Conservation (phyloP, 1,139 yeast genomes). For the Geotrichum australiense region DNA sequence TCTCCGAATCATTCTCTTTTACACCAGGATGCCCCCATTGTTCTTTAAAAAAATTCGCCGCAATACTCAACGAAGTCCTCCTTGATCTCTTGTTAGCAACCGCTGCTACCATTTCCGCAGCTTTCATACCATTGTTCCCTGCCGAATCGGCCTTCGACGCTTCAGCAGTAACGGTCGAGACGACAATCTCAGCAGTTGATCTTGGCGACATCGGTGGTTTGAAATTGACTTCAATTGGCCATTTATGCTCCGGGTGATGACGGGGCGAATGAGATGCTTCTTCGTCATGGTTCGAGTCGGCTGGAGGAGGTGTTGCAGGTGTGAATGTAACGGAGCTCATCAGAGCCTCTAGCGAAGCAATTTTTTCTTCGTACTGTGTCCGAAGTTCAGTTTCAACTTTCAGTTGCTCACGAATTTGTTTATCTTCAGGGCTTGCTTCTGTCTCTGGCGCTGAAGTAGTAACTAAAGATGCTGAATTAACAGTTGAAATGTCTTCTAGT, state of each 20-base stretch:
- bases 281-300: slow-evolving; percentile 6
- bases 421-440: too few species aligned
- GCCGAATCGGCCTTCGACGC: slow-evolving; percentile 10
- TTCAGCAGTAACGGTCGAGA: slow-evolving; percentile 12
- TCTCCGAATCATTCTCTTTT: too few species aligned
- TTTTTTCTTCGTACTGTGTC: too few species aligned
- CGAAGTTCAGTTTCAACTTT: too few species aligned
- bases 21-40: too few species aligned
- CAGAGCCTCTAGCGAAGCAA: neutral
- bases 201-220: slow-evolving; percentile 7
- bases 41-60: slow-evolving; percentile 2
- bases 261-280: slow-evolving; percentile 9
- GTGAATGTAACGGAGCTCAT: neutral
- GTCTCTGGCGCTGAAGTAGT: too few species aligned
- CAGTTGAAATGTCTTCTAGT: too few species aligned
- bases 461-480: too few species aligned
- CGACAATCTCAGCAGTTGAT: slow-evolving; percentile 9
- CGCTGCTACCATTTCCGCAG: slow-evolving; percentile 7
- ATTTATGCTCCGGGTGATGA: too few species aligned
- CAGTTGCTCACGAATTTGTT: too few species aligned
- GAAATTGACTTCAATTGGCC: too few species aligned
- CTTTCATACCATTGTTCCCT: slow-evolving; percentile 1
- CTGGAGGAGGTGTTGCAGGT: slow-evolving; percentile 5
- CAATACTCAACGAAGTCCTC: slow-evolving; percentile 3
- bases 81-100: slow-evolving; percentile 2